Base-by-base conservation (phyloP, 495 filamentous ascomycete genomes). In the Annulohypoxylon maeteangense region DNA sequence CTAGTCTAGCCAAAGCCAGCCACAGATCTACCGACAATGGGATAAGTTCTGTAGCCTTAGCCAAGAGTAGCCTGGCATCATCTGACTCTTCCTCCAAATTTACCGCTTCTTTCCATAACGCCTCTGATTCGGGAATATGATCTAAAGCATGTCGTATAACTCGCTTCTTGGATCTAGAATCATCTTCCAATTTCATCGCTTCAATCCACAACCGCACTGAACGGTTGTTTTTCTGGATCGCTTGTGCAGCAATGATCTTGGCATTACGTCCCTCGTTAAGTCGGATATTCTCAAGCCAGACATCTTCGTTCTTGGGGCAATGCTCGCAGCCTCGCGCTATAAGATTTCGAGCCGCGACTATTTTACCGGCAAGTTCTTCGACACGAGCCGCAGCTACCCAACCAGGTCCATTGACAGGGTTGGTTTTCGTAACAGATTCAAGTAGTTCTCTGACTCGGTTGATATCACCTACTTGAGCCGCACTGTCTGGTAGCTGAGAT, bases 41-140 rank as follows among this genome's bases (percentile, higher is more conserved):
- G 63, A 99, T 95, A 64, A 97, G 91, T 65, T 98, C 94, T 7
- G 93, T 93, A 3, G 95, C 96, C 80, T 97, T 96, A 8, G 93
- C 93, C 18, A 98, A 86, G 40, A 99, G 85, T 31, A 98, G 82
- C 65, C 89, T 86, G 7, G 95, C 95, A 81, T 97, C 93, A 6
- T 89, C 90, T 0, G 91, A 88, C 71, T 95, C 90, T 62, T 97
- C 94, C 74, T 97, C 95, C 42, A 98, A 82, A 69, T 98, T 98
- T 45, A 98, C 94, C n/a, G 94, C 90, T 75, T 95, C 92, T 78
- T 98, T 98, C 95, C 95, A 99, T 32, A 99, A 87, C 29, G 90
- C 89, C 25, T 98, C 94, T 0, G 95, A 98, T 71, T 96, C 91
- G 2, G 92, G 94, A 53, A 96, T 92, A 71, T 94, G 89, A 75